Conservation (phyloP, 1,284 basidiomycete genomes). For the Leccinum subrobustum region DNA sequence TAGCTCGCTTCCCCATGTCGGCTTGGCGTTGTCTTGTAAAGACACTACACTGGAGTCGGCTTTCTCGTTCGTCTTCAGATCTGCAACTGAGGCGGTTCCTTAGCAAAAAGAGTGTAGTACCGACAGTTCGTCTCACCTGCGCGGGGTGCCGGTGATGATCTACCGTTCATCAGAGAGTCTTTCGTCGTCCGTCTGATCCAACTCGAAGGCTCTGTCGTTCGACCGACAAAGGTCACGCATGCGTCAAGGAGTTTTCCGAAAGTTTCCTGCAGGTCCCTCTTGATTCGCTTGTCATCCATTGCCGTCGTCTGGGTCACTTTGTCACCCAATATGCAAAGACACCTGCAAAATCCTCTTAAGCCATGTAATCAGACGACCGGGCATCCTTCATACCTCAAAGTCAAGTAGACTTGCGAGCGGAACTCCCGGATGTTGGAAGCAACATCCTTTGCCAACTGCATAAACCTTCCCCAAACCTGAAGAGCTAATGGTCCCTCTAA, state of each 20-base stretch:
- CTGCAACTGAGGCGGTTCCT: conserved; percentile 25
- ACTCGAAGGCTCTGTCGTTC: conserved; percentile 72
- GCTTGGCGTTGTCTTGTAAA: conserved; percentile 43
- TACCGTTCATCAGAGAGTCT: conserved; percentile 62
- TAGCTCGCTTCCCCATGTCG: conserved; percentile 46
- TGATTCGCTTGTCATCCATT: conserved; percentile 84
- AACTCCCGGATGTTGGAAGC: conserved; percentile 59
- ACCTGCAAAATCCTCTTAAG: conserved; percentile 46
- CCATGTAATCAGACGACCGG: background rate
- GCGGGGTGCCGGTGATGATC: conserved; percentile 63
- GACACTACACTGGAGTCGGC: conserved; percentile 42
- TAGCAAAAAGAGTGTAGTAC: background rate
- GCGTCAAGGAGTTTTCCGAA: conserved; percentile 86
- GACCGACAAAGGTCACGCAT: conserved; percentile 71
- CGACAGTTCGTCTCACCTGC: conserved; percentile 37
- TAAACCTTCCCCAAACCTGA: conserved; percentile 87
- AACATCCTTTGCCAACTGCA: conserved; percentile 81
- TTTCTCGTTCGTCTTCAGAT: conserved; percentile 58
- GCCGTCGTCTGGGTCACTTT: conserved; percentile 88
- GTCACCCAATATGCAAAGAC: conserved; percentile 77
- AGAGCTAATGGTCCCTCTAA: conserved; percentile 88
- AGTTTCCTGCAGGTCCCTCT: conserved; percentile 92
- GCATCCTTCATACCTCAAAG: conserved; percentile 56
- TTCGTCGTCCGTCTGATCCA: conserved; percentile 75
- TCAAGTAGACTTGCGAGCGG: conserved; percentile 70